Evolutionary conservation across 345 rosid species (phyloP).

Genomic region (Gossypium bickii): DNA sequence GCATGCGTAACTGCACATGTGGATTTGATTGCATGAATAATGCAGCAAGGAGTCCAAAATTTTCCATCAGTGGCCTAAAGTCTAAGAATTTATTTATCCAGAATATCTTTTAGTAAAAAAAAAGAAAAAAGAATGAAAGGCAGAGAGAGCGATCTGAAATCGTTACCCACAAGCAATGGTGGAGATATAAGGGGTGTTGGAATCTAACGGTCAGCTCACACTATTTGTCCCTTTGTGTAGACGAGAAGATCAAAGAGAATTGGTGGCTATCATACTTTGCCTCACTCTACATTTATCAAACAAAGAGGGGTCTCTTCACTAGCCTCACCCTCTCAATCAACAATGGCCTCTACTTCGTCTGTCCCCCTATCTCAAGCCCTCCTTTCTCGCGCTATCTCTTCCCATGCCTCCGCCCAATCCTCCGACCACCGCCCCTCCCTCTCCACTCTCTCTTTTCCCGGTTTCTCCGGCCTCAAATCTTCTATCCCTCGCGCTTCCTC

Average conservation of each 20-base stretch:
- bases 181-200: background rate
- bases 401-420: conserved; percentile 35
- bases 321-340: background rate
- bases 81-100: background rate
- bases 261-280: conserved; percentile 11
- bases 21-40: background rate
- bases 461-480: conserved; percentile 51
- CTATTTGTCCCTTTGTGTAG: conserved; percentile 2
- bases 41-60: background rate
- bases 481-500: conserved; percentile 25
- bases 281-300: background rate
- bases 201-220: conserved; percentile 13
- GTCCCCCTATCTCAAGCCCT: conserved; percentile 51
- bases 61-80: background rate
- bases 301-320: background rate
- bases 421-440: conserved; percentile 41
- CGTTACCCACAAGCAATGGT: conserved; percentile 32
- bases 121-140: conserved; percentile 29
- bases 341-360: conserved; percentile 63
- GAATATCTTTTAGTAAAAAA: background rate
- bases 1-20: background rate
- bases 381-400: conserved; percentile 44
- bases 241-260: conserved; percentile 20
- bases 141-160: conserved; percentile 20
- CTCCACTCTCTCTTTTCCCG: conserved; percentile 35